These are phyloP conservation scores for Handroanthus guayacan DNA, from an alignment of 257 asterid genomes.

Conservation along the genomic window DNA sequence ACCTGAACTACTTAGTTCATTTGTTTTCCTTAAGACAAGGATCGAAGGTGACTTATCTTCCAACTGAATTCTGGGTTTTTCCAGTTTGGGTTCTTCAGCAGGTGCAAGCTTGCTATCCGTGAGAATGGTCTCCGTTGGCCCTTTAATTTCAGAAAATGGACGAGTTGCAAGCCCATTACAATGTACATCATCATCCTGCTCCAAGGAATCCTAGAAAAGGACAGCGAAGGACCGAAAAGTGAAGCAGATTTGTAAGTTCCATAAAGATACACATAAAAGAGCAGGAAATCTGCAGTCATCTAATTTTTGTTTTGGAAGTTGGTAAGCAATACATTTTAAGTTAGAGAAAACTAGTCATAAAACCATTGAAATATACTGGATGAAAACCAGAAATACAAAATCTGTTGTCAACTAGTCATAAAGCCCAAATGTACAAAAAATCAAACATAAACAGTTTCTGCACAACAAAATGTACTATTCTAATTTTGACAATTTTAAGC, in stretches of 20 bases:
- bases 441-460: neutral
- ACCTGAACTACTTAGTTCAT: slow-evolving; percentile 36
- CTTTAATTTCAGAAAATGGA: slow-evolving; percentile 42
- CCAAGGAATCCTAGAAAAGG: slow-evolving; percentile 54
- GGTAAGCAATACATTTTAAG: neutral
- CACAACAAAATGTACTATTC: slow-evolving; percentile 3
- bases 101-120: slow-evolving; percentile 39
- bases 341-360: neutral
- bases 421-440: neutral
- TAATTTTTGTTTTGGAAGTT: neutral
- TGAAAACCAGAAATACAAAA: neutral
- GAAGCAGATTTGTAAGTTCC: neutral
- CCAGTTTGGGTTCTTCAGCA: slow-evolving; percentile 39
- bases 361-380: neutral
- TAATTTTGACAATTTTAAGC: neutral
- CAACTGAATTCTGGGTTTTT: slow-evolving; percentile 37
- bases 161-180: slow-evolving; percentile 49
- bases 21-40: slow-evolving; percentile 35
- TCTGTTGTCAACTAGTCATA: slow-evolving; percentile 12
- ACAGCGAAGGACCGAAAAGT: neutral
- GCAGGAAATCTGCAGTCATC: neutral
- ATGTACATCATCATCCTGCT: slow-evolving; percentile 59
- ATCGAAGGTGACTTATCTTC: slow-evolving; percentile 42
- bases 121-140: slow-evolving; percentile 32
- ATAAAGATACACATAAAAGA: neutral